phyloP scores from a whole-genome alignment of 345 rosid genomes.

The Salix dunnii region DNA sequence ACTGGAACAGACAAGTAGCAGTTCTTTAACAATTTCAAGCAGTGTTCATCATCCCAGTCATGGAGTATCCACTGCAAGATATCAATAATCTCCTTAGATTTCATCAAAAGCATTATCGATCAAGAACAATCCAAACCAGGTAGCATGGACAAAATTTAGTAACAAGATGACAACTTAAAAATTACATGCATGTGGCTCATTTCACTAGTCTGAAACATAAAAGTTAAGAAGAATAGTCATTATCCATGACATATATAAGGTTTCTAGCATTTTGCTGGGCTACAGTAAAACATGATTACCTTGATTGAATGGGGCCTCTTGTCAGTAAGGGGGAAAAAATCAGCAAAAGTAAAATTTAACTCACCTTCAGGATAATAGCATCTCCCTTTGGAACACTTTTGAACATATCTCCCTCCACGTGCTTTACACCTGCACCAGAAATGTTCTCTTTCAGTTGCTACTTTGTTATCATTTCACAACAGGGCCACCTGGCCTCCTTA shows the following conservation, averaged over 20 bases:
- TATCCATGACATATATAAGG: no score
- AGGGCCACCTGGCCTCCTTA: neutral
- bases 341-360: no score
- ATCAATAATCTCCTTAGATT: neutral
- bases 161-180: no score
- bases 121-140: no score
- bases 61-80: neutral
- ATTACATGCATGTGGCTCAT: no score
- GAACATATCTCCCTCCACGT: conserved; percentile 1
- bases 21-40: neutral
- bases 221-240: no score
- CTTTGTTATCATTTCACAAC: neutral
- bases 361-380: neutral
- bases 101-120: no score
- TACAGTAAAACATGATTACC: no score
- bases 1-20: neutral
- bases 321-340: neutral
- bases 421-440: neutral
- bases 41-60: neutral
- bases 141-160: no score
- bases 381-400: neutral
- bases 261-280: no score
- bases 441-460: neutral
- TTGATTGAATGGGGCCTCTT: no score
- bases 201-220: no score